phyloP scores from a whole-genome alignment of 441 rosid species.

The Erysimum pusillum region DNA sequence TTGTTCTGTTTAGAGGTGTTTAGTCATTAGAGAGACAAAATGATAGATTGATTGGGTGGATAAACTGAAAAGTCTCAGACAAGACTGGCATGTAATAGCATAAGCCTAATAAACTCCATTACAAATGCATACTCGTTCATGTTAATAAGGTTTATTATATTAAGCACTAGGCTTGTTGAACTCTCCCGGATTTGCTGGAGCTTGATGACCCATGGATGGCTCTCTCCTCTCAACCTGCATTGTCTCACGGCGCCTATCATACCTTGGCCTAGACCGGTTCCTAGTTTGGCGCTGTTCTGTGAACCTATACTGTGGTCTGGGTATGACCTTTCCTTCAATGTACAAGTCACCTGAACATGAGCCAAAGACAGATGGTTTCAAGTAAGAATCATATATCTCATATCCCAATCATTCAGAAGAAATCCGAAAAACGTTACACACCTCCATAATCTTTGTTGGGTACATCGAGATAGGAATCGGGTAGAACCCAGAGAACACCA shows the following conservation, averaged over 20 bases:
- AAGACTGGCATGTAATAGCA: not conserved
- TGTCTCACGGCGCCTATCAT: slow-evolving; percentile 72
- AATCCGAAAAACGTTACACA: slow-evolving; percentile 39
- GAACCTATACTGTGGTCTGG: slow-evolving; percentile 79
- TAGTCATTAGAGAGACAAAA: not conserved
- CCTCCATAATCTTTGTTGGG: slow-evolving; percentile 99
- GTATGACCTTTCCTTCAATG: slow-evolving; percentile 88
- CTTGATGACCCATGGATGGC: slow-evolving; percentile 42
- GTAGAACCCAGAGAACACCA: slow-evolving; percentile 95
- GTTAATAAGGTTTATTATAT: not conserved
- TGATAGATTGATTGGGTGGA: slow-evolving; percentile 7
- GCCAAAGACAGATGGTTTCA: slow-evolving; percentile 5
- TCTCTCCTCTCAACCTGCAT: slow-evolving; percentile 82
- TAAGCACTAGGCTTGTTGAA: not conserved
- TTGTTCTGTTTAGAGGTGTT: not conserved
- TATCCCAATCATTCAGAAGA: not conserved
- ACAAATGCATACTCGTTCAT: slow-evolving; percentile 33
- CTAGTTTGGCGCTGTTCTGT: slow-evolving; percentile 63
- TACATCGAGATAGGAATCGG: slow-evolving; percentile 94
- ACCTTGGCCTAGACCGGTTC: slow-evolving; percentile 71
- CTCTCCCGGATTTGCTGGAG: slow-evolving; percentile 37
- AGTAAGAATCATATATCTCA: not conserved
- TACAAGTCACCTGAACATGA: slow-evolving; percentile 75
- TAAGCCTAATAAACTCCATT: slow-evolving; percentile 22
- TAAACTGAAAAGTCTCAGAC: not conserved